A percentile compares a stretch with the other conserved stretches of the same genome.
Evolutionary conservation across 202 grass and related monocot species (phyloP).

Genomic region (Digitaria exilis): DNA sequence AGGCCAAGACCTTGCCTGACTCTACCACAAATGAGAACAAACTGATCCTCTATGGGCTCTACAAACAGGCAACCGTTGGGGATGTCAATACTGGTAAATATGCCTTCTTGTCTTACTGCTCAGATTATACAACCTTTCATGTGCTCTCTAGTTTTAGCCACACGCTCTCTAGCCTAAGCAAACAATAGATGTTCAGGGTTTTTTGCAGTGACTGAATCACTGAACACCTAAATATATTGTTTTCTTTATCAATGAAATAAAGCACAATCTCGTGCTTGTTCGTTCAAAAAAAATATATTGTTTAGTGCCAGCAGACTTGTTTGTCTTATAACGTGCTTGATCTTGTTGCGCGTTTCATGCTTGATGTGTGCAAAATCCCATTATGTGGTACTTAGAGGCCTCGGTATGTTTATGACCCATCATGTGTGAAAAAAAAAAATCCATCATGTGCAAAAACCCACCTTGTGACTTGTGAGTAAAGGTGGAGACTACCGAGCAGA

Average conservation of each 20-base stretch:
- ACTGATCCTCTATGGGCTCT: constrained; percentile 60
- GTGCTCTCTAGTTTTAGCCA: not conserved
- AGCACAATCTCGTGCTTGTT: no score
- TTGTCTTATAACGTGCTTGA: not conserved
- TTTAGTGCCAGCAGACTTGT: not conserved
- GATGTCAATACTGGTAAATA: constrained; percentile 49
- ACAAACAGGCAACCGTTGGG: constrained; percentile 67
- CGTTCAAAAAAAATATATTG: no score
- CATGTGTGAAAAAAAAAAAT: no score
- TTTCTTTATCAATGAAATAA: no score
- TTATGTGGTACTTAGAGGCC: no score
- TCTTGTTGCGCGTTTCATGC: not conserved
- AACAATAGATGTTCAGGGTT: not conserved
- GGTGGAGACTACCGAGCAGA: not conserved
- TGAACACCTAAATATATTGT: not conserved
- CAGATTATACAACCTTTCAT: not conserved
- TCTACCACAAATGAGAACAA: constrained; percentile 51
- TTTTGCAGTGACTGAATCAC: not conserved
- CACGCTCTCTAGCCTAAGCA: not conserved
- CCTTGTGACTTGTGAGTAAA: not conserved
- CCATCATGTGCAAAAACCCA: no score
- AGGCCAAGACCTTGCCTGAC: constrained; percentile 58
- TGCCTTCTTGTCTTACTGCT: not conserved
- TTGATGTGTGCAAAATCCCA: not conserved
- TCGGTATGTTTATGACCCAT: no score